A percentile compares a stretch with the other conserved stretches of the same genome.
Evolutionary conservation across 192 early-diverging fungal genomes (phyloP).

Genomic region (Linnemannia hyalina): DNA sequence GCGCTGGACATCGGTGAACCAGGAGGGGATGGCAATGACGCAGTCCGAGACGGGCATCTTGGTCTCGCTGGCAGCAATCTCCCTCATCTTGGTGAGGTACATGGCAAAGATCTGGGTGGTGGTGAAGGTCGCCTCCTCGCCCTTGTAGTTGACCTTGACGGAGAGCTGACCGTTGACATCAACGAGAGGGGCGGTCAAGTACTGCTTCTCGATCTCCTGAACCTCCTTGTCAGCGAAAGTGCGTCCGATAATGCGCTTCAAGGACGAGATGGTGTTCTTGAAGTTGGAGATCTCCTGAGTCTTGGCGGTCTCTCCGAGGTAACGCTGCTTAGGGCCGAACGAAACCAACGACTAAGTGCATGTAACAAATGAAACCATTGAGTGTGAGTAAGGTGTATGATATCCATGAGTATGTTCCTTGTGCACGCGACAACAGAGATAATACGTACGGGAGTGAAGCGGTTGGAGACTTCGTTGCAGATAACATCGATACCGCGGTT

Average conservation of each 20-base stretch:
- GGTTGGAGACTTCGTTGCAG: conserved; percentile 96
- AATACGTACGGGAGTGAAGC: conserved; percentile 89
- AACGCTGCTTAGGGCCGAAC: conserved; percentile 95
- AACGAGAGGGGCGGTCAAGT: conserved; percentile 84
- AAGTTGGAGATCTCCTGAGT: conserved; percentile 97
- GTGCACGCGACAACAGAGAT: neutral
- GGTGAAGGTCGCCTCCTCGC: conserved; percentile 82
- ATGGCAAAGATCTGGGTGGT: conserved; percentile 92
- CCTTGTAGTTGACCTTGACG: conserved; percentile 85
- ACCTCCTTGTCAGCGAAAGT: conserved; percentile 89
- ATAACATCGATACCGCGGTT: conserved; percentile 99
- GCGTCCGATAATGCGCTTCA: conserved; percentile 95
- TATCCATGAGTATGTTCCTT: neutral
- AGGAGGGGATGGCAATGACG: conserved; percentile 94
- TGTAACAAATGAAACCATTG: neutral
- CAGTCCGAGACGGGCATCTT: conserved; percentile 89
- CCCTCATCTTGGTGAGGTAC: conserved; percentile 95
- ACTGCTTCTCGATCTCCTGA: conserved; percentile 83
- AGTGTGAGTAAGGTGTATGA: neutral
- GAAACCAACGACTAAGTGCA: conserved; percentile 83
- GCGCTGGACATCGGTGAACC: conserved; percentile 96
- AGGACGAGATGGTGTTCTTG: conserved; percentile 91
- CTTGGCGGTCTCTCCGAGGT: conserved; percentile 95
- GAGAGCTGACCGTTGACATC: conserved; percentile 89
- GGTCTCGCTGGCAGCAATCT: conserved; percentile 87